Conservation (phyloP, 192 early-diverging fungal species). For the Coemansia sp. region DNA sequence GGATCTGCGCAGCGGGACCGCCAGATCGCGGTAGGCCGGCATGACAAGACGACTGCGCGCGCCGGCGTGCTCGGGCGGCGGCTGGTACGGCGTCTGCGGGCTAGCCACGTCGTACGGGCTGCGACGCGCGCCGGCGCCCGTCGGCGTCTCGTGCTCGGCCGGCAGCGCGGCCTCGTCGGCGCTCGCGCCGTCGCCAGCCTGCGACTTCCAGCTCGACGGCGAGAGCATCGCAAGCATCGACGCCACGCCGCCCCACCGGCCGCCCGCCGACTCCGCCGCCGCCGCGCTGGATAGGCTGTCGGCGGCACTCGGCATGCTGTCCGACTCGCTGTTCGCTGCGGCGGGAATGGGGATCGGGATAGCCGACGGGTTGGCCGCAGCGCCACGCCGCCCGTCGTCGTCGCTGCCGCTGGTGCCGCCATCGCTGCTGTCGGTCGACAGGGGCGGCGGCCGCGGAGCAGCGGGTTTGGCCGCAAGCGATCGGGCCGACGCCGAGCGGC, state of each 20-base stretch:
- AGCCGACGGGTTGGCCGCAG: not conserved
- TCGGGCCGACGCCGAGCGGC: not conserved
- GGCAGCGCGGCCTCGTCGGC: not conserved
- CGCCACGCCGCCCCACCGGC: slow-evolving; percentile 30
- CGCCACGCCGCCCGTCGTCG: not conserved
- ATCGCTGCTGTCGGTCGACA: slow-evolving; percentile 1
- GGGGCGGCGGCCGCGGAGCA: not conserved
- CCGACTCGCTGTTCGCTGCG: not conserved
- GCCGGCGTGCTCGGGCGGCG: slow-evolving; percentile 49
- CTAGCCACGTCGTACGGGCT: slow-evolving; percentile 49
- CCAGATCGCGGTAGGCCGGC: slow-evolving; percentile 42
- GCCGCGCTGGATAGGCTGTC: not conserved
- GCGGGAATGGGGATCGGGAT: slow-evolving; percentile 18
- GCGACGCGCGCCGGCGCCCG: not conserved
- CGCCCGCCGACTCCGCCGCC: slow-evolving; percentile 18
- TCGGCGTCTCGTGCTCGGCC: slow-evolving; percentile 25
- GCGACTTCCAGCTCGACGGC: slow-evolving; percentile 51
- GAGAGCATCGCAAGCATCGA: slow-evolving; percentile 51
- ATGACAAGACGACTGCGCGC: slow-evolving; percentile 29
- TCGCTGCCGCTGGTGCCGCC: slow-evolving; percentile 6
- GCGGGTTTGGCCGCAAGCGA: not conserved
- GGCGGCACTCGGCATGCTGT: not conserved
- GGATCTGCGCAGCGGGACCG: slow-evolving; percentile 44
- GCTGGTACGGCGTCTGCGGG: slow-evolving; percentile 50
- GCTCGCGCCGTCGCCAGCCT: not conserved